These are phyloP conservation scores for Sporisorium sorghi DNA, from an alignment of 1,284 basidiomycete genomes.

Conservation along the genomic window DNA sequence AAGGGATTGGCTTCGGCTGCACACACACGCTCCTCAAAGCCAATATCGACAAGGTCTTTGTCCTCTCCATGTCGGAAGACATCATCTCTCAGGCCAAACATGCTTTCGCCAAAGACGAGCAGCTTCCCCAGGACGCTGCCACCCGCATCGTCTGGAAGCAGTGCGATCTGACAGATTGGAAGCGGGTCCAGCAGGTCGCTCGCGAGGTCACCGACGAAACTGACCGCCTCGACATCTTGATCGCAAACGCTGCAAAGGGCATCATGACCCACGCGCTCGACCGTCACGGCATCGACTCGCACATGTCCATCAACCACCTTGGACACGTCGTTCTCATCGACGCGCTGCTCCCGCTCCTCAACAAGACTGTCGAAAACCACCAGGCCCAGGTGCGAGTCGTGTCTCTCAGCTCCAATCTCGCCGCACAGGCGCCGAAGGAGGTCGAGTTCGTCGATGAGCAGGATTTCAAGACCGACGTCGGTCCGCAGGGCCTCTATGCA, in stretches of 20 bases:
- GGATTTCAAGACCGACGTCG: constrained; percentile 28
- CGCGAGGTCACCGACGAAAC: constrained; percentile 27
- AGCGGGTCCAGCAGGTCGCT: constrained; percentile 28
- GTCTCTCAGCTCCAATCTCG: constrained; percentile 32
- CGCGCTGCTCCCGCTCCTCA: constrained; percentile 19
- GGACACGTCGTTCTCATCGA: constrained; percentile 34
- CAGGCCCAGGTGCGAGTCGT: constrained; percentile 24
- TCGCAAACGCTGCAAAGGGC: constrained; percentile 36
- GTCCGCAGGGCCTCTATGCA: constrained; percentile 20
- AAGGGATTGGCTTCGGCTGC: constrained; percentile 35
- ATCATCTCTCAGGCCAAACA: constrained; percentile 29
- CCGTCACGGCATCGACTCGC: constrained; percentile 35
- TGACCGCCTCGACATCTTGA: constrained; percentile 29
- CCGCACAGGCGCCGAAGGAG: constrained; percentile 27
- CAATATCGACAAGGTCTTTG: constrained; percentile 31
- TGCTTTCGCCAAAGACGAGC: constrained; percentile 26
- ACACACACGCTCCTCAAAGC: constrained; percentile 35
- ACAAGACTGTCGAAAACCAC: constrained; percentile 19
- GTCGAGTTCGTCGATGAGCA: constrained; percentile 11
- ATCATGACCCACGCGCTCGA: constrained; percentile 33
- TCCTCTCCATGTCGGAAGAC: constrained; percentile 29
- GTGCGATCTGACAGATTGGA: constrained; percentile 37
- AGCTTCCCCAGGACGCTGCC: constrained; percentile 11
- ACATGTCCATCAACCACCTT: constrained; percentile 40
- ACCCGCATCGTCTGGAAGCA: constrained; percentile 25